Base-by-base conservation (phyloP, 2,329 filamentous ascomycete genomes). In the Epichloe coenophiala region DNA sequence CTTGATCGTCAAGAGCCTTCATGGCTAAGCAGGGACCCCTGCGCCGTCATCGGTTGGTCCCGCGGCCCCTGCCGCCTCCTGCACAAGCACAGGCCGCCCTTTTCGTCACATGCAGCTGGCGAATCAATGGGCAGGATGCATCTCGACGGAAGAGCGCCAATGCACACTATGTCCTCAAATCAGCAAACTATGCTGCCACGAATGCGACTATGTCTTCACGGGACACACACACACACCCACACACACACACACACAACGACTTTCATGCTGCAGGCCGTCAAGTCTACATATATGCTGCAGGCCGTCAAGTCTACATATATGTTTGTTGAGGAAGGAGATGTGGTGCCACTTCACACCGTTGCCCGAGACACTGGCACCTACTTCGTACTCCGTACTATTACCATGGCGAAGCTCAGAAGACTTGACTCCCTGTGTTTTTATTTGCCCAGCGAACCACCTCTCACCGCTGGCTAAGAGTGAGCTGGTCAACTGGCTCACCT, bases 31-130 rank as follows among this genome's bases (percentile, higher is more conserved):
- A 45, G 44, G 47, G 39, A 57, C 17, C 50, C 23, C 53, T 57
- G 60, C 64, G 63, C 68, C 68, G 65, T 59, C 61, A 64, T 66
- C 67, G 68, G 67, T 69, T 68, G 68, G 68, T 69, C 68, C 72
- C 69, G 68, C 67, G 65, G 67, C 64, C 65, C 69, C 69, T 67
- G 63, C 64, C 61, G 64, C 61, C 61, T 63, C 62, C 65, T 73
- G 70, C 70, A 71, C 65, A 63, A 66, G 65, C 62, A 2, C 23
- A 23, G 2, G 23, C 62, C 63, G 65, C 59, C 55, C 56, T 23
- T 62, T 56, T 70, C 66, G 65, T 74, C 71, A 74, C 71, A 72
- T 53, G 51, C 51, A 50, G 67, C 49, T 40, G 52, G 35, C 54
- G 51, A 56, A 55, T 56, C 55, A 56, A 11, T 19, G 42, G 19